Evolutionary conservation across 1,284 basidiomycete species (phyloP), one percentile per base, ranked within the genome.

Genomic region (Mycosarcoma maydis): DNA sequence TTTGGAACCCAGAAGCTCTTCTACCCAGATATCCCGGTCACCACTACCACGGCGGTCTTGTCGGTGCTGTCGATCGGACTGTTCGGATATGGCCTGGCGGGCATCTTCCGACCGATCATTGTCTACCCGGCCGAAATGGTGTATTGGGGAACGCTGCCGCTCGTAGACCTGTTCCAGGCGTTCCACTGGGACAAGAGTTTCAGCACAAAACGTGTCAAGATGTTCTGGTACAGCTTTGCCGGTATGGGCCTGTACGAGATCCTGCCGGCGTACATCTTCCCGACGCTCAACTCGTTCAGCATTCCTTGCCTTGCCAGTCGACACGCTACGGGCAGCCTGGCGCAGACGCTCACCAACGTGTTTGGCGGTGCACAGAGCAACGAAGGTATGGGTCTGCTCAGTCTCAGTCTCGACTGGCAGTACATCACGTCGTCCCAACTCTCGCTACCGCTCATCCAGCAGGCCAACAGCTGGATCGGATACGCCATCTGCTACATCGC

Each of bases 51-150:
- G 0, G 88, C 87, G 3, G 82, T 89, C 19, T 84, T 90, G 7
- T 86, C 87, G 0, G 88, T 87, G 0, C 87, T 89, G 77, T 88
- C 88, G 0, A 88, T 88, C 1, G 86, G 86, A 1, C 86, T 87
- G 64, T 88, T 89, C 72, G 88, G 88, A 82, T 89, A 88, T 70
- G 87, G 87, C 8, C 80, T 89, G 2, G 85, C 88, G 24, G 56
- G 64, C 0, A 20, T 74, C 4, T 43, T 72, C 13, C 43, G 72
- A 9, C 52, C 62, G 11, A 40, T 72, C 27, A 48, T 55, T 9
- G 61, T 75, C 2, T 72, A 68, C 19, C 73, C 73, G 1, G 33
- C 57, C 9, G 58, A 58, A 46, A 46, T 84, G 85, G 87, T 69
- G 16, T 82, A 65, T 56, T 78, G 73, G 75, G 42, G 36, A 20